A percentile compares a stretch with the other conserved stretches of the same genome.
Conservation (phyloP, 805 yeast species). For the Candida vartiovaarae region DNA sequence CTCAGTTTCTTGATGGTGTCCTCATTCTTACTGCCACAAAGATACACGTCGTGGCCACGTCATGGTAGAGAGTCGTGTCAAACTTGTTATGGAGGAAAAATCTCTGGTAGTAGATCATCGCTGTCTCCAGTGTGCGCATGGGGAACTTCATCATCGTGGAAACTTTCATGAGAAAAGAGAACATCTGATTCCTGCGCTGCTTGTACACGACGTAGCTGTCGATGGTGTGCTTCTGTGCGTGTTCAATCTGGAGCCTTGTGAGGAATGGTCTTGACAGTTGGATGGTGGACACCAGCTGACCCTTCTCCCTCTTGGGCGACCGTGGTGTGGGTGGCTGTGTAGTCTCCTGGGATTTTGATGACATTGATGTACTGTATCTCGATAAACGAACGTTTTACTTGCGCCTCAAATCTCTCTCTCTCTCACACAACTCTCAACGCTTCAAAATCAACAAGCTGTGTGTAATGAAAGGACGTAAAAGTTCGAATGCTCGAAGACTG, state of each 20-base stretch:
- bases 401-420: too few species aligned
- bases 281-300: slow-evolving; percentile 18
- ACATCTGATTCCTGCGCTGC: slow-evolving; percentile 46
- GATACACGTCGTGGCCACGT: slow-evolving; percentile 63
- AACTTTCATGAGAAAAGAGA: slow-evolving; percentile 47
- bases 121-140: slow-evolving; percentile 56
- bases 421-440: too few species aligned
- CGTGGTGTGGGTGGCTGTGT: slow-evolving; percentile 1
- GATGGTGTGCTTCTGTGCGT: slow-evolving; percentile 46
- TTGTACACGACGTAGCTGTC: slow-evolving; percentile 42
- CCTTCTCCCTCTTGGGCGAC: slow-evolving; percentile 4
- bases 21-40: slow-evolving; percentile 71
- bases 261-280: slow-evolving; percentile 57
- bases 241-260: slow-evolving; percentile 44
- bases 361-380: too few species aligned
- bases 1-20: slow-evolving; percentile 75
- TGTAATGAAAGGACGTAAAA: too few species aligned
- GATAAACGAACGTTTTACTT: too few species aligned
- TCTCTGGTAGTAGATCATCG: slow-evolving; percentile 69
- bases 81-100: slow-evolving; percentile 60
- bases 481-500: too few species aligned
- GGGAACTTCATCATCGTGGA: slow-evolving; percentile 58
- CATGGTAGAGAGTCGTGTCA: slow-evolving; percentile 44
- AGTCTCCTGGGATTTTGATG: too few species aligned
- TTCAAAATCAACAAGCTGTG: too few species aligned